Percentiles rank a stretch among this genome's conserved stretches.
These are phyloP conservation scores for Fusarium gaditjirri DNA, from an alignment of 2,329 filamentous ascomycete genomes.

Conservation along the genomic window DNA sequence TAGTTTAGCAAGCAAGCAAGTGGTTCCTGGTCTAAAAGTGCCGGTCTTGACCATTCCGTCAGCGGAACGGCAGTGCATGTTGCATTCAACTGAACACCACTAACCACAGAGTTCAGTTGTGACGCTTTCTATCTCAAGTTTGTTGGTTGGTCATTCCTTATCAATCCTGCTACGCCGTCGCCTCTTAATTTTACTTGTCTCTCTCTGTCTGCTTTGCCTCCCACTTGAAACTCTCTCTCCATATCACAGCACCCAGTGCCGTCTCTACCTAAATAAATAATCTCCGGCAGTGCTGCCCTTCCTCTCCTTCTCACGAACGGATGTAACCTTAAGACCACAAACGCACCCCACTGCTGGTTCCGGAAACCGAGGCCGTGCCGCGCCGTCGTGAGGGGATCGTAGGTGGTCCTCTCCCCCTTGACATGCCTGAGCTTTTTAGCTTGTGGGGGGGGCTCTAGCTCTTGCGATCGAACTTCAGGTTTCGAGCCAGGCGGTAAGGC, in stretches of 20 bases:
- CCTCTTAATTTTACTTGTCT: background rate
- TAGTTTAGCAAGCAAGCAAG: background rate
- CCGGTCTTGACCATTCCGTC: slow-evolving; percentile 17
- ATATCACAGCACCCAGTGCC: background rate
- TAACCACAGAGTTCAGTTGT: background rate
- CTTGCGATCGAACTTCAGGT: background rate
- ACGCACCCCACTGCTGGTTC: slow-evolving; percentile 44
- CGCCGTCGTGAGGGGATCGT: slow-evolving; percentile 18
- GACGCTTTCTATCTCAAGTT: background rate
- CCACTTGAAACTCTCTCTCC: background rate
- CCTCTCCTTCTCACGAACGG: background rate
- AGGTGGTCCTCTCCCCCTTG: background rate
- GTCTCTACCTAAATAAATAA: slow-evolving; percentile 29
- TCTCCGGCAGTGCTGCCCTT: slow-evolving; percentile 35
- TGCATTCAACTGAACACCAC: slow-evolving; percentile 15
- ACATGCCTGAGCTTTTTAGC: background rate
- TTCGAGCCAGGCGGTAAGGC: slow-evolving; percentile 9
- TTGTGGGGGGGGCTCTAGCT: slow-evolving; percentile 3
- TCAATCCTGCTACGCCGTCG: slow-evolving; percentile 1
- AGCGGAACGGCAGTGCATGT: slow-evolving; percentile 21
- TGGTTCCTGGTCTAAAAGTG: slow-evolving; percentile 36
- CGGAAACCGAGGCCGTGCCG: slow-evolving; percentile 34
- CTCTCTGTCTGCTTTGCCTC: background rate
- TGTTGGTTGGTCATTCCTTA: background rate
- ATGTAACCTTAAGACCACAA: slow-evolving; percentile 25